Percentiles rank a stretch among this genome's conserved stretches.
These are phyloP conservation scores for Globisporangium canariense DNA, from an alignment of 352 stramenopile species.

Conservation along the genomic window DNA sequence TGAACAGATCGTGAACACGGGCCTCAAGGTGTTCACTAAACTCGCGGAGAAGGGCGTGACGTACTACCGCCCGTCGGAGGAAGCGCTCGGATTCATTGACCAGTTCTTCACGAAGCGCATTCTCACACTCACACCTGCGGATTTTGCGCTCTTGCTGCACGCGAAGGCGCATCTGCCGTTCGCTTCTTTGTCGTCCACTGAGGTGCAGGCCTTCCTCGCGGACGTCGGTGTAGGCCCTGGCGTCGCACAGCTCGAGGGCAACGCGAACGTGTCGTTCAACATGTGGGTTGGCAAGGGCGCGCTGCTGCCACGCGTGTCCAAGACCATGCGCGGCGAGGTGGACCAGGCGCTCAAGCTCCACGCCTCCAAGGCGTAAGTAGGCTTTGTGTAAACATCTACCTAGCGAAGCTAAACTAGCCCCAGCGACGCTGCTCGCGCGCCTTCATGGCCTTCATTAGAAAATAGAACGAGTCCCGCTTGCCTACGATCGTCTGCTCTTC, in stretches of 20 bases:
- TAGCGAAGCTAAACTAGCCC: not conserved
- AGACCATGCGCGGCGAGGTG: slow-evolving; percentile 54
- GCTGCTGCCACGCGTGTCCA: slow-evolving; percentile 75
- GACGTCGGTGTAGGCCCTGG: slow-evolving; percentile 47
- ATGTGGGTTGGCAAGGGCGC: slow-evolving; percentile 73
- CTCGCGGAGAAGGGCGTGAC: slow-evolving; percentile 56
- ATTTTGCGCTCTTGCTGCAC: slow-evolving; percentile 51
- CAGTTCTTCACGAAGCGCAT: slow-evolving; percentile 84
- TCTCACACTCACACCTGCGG: slow-evolving; percentile 31
- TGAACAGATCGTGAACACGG: slow-evolving; percentile 89
- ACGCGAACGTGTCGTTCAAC: slow-evolving; percentile 60
- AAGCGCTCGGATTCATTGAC: slow-evolving; percentile 85
- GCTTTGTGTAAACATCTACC: slow-evolving; percentile 7
- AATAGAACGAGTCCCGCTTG: slow-evolving; percentile 82
- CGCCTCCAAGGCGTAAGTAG: slow-evolving; percentile 4
- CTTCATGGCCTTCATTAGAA: slow-evolving; percentile 57
- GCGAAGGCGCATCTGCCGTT: slow-evolving; percentile 58
- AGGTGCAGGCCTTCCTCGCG: slow-evolving; percentile 31
- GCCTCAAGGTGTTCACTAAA: slow-evolving; percentile 89
- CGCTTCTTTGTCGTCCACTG: slow-evolving; percentile 28
- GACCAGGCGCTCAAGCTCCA: slow-evolving; percentile 32
- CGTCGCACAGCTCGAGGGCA: slow-evolving; percentile 40
- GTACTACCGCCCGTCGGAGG: slow-evolving; percentile 85
- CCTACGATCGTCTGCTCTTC: slow-evolving; percentile 31
- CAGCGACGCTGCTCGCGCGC: slow-evolving; percentile 15